These are phyloP conservation scores for Pichia sp. DNA, from an alignment of 1,139 yeast genomes.

Conservation along the genomic window DNA sequence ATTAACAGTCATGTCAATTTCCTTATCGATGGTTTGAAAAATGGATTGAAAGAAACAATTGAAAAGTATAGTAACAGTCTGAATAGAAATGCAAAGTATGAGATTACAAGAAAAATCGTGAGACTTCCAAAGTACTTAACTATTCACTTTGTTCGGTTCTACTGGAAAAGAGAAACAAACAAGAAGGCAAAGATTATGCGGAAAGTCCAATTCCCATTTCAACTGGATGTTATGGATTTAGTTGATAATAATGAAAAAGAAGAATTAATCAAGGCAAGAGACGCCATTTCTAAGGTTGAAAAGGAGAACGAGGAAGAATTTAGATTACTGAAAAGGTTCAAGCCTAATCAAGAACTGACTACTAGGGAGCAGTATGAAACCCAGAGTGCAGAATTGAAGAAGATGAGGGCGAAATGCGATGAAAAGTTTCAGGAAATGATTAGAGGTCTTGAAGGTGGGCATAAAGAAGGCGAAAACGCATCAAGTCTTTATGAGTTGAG, in stretches of 20 bases:
- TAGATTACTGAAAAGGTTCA: slow-evolving; percentile 72
- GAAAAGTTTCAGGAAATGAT: slow-evolving; percentile 46
- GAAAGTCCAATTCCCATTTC: slow-evolving; percentile 92
- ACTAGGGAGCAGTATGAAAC: slow-evolving; percentile 42
- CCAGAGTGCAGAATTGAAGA: slow-evolving; percentile 44
- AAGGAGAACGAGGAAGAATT: slow-evolving; percentile 70
- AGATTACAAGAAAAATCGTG: slow-evolving; percentile 63
- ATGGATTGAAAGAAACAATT: slow-evolving; percentile 69
- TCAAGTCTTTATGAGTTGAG: slow-evolving; percentile 80
- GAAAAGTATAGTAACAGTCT: slow-evolving; percentile 74
- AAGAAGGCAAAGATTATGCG: slow-evolving; percentile 91
- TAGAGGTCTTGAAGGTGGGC: slow-evolving; percentile 34
- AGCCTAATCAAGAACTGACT: slow-evolving; percentile 31
- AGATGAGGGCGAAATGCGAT: slow-evolving; percentile 44
- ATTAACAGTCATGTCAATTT: slow-evolving; percentile 83
- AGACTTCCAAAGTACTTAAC: slow-evolving; percentile 85
- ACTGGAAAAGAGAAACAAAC: slow-evolving; percentile 89
- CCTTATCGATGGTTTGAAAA: slow-evolving; percentile 76
- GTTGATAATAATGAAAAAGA: slow-evolving; percentile 70
- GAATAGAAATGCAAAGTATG: slow-evolving; percentile 66
- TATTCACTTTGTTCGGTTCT: slow-evolving; percentile 90
- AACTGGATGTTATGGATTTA: slow-evolving; percentile 81
- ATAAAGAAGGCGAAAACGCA: slow-evolving; percentile 65
- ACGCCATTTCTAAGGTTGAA: slow-evolving; percentile 70
- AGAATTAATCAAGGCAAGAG: slow-evolving; percentile 69